phyloP scores from a whole-genome alignment of 1,284 basidiomycete species.

The Macrocybe sp. region DNA sequence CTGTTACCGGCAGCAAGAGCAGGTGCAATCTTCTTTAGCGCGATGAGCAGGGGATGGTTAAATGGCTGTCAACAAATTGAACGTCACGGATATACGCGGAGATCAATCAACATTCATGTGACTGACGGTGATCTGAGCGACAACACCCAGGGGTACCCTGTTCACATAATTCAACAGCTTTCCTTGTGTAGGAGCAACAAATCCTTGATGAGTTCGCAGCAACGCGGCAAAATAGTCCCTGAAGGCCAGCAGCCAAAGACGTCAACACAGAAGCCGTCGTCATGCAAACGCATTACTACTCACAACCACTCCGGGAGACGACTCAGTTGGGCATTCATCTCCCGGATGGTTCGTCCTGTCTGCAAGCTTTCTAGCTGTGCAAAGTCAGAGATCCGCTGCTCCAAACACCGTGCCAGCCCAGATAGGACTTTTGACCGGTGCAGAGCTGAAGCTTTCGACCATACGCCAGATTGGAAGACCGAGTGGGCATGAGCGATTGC shows the following conservation, averaged over 20 bases:
- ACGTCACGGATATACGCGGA: background rate
- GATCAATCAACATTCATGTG: background rate
- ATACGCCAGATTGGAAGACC: slow-evolving; percentile 58
- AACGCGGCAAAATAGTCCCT: slow-evolving; percentile 77
- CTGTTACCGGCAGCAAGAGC: slow-evolving; percentile 83
- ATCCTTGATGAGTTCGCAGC: slow-evolving; percentile 61
- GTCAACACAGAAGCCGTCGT: background rate
- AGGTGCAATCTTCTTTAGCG: slow-evolving; percentile 81
- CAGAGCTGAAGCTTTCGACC: slow-evolving; percentile 57
- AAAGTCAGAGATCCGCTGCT: slow-evolving; percentile 49
- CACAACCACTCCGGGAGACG: slow-evolving; percentile 80
- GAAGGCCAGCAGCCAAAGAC: slow-evolving; percentile 5
- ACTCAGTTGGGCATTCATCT: slow-evolving; percentile 72
- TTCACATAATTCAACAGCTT: slow-evolving; percentile 73
- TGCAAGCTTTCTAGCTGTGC: slow-evolving; percentile 69
- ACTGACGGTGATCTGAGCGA: slow-evolving; percentile 75
- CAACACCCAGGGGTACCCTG: slow-evolving; percentile 75
- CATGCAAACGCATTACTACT: slow-evolving; percentile 21
- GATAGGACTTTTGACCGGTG: slow-evolving; percentile 63
- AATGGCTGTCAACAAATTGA: slow-evolving; percentile 52
- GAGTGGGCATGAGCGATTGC: slow-evolving; percentile 53
- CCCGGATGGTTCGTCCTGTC: slow-evolving; percentile 71
- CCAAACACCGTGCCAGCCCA: slow-evolving; percentile 57
- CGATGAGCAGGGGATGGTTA: slow-evolving; percentile 79
- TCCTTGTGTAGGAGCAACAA: slow-evolving; percentile 75